Evolutionary conservation across 305 asterid species (phyloP).

Genomic region (Fraxinus ornus): DNA sequence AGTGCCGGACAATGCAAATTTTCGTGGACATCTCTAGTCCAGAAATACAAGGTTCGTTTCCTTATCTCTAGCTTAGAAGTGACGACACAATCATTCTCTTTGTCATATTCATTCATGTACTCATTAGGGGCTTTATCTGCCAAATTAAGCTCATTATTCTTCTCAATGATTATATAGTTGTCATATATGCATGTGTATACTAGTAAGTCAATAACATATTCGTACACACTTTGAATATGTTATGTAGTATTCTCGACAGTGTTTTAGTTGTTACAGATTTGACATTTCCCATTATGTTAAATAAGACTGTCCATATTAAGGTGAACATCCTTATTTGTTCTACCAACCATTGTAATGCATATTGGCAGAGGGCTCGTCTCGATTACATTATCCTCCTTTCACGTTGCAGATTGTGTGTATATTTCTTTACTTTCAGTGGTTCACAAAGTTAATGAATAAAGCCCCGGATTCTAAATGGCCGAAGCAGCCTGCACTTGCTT

Average conservation of each 20-base stretch:
- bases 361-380: not conserved
- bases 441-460: not conserved
- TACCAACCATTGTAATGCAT: not conserved
- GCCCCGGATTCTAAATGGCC: not conserved
- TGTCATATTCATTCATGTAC: conserved; percentile 5
- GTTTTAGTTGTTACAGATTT: not conserved
- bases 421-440: not conserved
- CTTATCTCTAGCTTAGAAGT: not conserved
- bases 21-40: conserved; percentile 92
- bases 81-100: not conserved
- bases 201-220: not conserved
- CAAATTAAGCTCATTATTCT: not conserved
- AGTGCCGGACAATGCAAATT: conserved; percentile 95
- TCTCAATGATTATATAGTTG: not conserved
- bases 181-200: not conserved
- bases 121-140: not conserved
- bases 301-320: not conserved
- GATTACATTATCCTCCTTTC: not conserved
- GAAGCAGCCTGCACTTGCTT: not conserved
- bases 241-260: not conserved
- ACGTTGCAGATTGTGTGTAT: not conserved
- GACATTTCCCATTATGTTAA: not conserved
- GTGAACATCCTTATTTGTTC: not conserved
- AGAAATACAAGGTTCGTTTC: conserved; percentile 79
- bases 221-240: not conserved